Percentiles rank a stretch among this genome's conserved stretches.
phyloP scores from a whole-genome alignment of 108 stramenopile genomes.

The Seminavis robusta region DNA sequence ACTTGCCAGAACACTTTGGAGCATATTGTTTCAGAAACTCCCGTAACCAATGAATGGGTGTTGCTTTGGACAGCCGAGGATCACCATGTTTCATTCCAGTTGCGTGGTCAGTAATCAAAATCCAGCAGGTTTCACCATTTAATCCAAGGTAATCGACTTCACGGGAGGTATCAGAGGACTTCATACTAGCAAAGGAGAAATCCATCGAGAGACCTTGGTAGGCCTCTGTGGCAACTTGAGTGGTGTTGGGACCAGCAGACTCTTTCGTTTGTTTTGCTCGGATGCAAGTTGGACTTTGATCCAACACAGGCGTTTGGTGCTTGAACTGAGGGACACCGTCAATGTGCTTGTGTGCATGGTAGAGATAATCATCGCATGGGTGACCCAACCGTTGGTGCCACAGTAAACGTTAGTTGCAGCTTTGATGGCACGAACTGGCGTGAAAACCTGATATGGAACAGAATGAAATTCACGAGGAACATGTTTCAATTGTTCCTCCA shows the following conservation, averaged over 20 bases:
- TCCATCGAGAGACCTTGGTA: constrained; percentile 13
- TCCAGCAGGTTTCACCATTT: constrained; percentile 23
- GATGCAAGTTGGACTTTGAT: constrained; percentile 31
- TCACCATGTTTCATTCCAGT: constrained; percentile 9
- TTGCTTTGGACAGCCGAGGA: constrained; percentile 10
- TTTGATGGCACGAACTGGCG: neutral
- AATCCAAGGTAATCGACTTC: constrained; percentile 8
- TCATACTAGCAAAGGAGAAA: constrained; percentile 3
- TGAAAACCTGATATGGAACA: neutral
- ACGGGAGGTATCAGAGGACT: constrained; percentile 3
- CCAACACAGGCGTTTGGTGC: neutral
- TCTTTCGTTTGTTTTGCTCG: constrained; percentile 24
- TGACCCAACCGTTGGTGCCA: constrained; percentile 29
- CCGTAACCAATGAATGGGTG: neutral
- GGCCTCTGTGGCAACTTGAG: neutral
- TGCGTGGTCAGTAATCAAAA: constrained; percentile 18
- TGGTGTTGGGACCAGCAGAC: constrained; percentile 12
- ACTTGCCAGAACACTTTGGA: constrained; percentile 4
- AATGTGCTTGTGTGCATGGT: constrained; percentile 17
- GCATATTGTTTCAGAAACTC: neutral
- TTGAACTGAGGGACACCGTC: constrained; percentile 13
- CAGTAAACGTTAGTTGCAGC: neutral
- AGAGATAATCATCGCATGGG: constrained; percentile 13
- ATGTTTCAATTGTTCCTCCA: neutral
- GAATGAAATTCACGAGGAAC: neutral